Evolutionary conservation across 75 land plant genomes (phyloP).

Genomic region (Sequoiadendron giganteum): DNA sequence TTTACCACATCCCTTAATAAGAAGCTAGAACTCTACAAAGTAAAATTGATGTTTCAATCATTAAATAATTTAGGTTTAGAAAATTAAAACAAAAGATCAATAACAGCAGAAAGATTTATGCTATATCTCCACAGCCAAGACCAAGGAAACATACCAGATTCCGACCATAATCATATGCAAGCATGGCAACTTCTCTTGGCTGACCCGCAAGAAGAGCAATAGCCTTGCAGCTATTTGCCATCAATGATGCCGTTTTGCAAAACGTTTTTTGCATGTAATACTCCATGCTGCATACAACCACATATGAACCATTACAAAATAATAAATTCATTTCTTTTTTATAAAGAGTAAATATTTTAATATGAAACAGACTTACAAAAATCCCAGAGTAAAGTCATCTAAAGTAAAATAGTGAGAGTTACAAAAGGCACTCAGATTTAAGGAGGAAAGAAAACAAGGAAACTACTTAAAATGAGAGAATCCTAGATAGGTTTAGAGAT

Average conservation of each 20-base stretch:
- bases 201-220: conserved; percentile 96
- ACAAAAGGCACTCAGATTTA: no score
- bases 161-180: conserved; percentile 93
- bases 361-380: no score
- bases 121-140: not conserved
- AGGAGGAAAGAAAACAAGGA: no score
- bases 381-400: no score
- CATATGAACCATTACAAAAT: not conserved
- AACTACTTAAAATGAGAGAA: no score
- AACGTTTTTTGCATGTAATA: conserved; percentile 96
- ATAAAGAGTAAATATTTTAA: not conserved
- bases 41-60: not conserved
- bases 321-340: not conserved
- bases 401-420: no score
- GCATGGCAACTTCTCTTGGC: conserved; percentile 75
- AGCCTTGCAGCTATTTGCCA: conserved; percentile 98
- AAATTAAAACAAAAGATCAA: not conserved
- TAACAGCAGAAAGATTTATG: not conserved
- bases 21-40: not conserved
- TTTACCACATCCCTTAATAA: not conserved
- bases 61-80: not conserved
- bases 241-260: conserved; percentile 94
- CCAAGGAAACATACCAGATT: conserved; percentile 64
- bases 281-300: conserved; percentile 77
- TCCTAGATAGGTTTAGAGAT: no score